Base-by-base conservation (phyloP, 495 filamentous ascomycete genomes). In the Penicillium tannophilum region DNA sequence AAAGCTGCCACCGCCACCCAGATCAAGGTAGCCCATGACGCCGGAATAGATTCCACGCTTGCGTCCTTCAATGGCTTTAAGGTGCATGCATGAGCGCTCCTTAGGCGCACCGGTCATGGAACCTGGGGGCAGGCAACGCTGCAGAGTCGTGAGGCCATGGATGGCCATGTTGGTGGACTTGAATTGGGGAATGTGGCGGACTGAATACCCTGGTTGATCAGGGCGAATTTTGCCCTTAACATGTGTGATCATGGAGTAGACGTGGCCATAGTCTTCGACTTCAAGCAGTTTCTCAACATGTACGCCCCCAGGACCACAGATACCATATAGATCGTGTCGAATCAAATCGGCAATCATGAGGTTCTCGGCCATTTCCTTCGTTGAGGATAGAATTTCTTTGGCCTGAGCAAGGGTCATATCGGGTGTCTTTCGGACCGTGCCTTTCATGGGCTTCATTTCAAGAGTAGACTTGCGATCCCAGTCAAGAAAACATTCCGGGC, bases 261-360 rank as follows among this genome's bases (percentile, higher is more conserved):
- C 90, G 52, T 86, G 91, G 14, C 87, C 85, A 67, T 95, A 93
- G 63, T 97, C 93, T 70, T 97, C 94, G 6, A 97, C 89, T 36
- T 83, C 78, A 67, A 97, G 87, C 10, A 97, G 79, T 51, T 91
- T 84, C 4, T 73, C 69, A 1, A 96, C 90, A 19, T 69, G 66
- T 1, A 87, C 83, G 52, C 85, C 81, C 0, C 87, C 88, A 4
- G 87, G 79, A 6, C 89, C 88, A 55, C 87, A 88, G 33, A 96
- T 86, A 36, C 86, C 84, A 70, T 93, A 90, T 20, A 98, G 78
- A 71, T 98, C 94, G 68, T 97, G 93, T 0, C 93, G 82, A 30
- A 96, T 92, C 6, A 98, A 79, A 74, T 97, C 94, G 1, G 96
- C 92, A 59, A 98, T 97, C 94, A 98, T 98, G 7, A 98, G 83